Evolutionary conservation across 345 rosid genomes (phyloP).

Genomic region (Jatropha curcas): DNA sequence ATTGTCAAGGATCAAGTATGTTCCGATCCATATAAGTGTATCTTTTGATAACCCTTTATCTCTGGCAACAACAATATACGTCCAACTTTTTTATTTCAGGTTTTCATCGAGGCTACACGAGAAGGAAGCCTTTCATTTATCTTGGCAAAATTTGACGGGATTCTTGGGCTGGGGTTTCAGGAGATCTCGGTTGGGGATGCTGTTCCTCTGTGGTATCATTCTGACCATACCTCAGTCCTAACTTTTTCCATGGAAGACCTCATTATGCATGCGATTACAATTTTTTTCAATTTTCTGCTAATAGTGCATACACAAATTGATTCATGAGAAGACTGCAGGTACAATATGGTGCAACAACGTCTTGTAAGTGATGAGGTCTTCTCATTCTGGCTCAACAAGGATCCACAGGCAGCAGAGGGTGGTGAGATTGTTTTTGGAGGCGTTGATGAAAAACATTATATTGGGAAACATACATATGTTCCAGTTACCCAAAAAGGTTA

Average conservation of each 20-base stretch:
- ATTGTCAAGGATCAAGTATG: conserved; percentile 65
- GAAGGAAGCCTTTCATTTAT: conserved; percentile 59
- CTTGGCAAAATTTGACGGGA: conserved; percentile 73
- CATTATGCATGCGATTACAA: background rate
- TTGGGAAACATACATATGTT: conserved; percentile 72
- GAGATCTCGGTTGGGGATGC: conserved; percentile 69
- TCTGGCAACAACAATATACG: background rate
- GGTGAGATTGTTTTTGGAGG: conserved; percentile 92
- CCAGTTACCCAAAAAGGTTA: conserved; percentile 70
- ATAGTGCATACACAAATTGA: conserved; percentile 4
- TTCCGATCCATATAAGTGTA: background rate
- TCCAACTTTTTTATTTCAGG: conserved; percentile 29
- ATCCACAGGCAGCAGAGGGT: conserved; percentile 48
- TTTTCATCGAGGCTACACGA: conserved; percentile 67
- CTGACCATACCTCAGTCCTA: background rate
- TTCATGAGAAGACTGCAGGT: conserved; percentile 40
- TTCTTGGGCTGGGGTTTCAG: conserved; percentile 77
- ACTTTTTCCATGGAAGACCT: background rate
- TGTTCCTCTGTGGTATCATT: conserved; percentile 62
- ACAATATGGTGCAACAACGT: conserved; percentile 62
- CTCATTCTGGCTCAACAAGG: conserved; percentile 77
- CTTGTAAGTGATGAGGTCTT: conserved; percentile 57
- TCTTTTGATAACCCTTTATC: background rate
- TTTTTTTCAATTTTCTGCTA: conserved; percentile 1
- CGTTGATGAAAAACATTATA: conserved; percentile 55